Evolutionary conservation across 2,329 filamentous ascomycete species (phyloP), one percentile per base, ranked within the genome.

Genomic region (Stemphylium vesicarium): DNA sequence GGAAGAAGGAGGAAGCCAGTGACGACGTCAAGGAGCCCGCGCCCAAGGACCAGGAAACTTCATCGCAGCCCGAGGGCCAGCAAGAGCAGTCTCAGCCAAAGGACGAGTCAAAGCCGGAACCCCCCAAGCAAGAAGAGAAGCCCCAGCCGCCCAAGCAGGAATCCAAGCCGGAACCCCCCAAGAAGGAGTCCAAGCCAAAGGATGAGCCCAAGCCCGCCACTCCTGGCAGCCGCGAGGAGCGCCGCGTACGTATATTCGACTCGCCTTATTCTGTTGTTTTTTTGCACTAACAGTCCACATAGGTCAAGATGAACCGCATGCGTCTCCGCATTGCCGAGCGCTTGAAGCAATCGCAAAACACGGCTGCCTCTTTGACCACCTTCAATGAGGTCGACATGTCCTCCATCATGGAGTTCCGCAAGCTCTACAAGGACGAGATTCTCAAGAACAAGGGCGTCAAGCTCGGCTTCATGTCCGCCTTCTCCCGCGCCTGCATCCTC

Each of bases 301-400:
- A 95, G 91, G 92, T 98, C 71, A 99, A 99, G 85, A 99, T 99
- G 95, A 98, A 98, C 83, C 92, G 95, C 63, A 99, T 99, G 95
- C 92, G 95, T 64, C 86, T 98, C 58, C 89, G 95, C 59, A 99
- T 98, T 67, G 92, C 95, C 45, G 95, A 99, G 82, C 92, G 95
- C 67, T 85, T 99, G 63, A 99, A 99, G 86, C 95, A 99, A 77
- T 98, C 95, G 16, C 95, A 99, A 77, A 99, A 99, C 81, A 98
- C 95, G 1, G 94, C 95, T 45, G 95, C 95, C 39, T 96, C 95
- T 4, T 84, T 99, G 48, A 98, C 95, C 42, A 99, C 95, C 22
- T 99, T 99, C 85, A 97, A 99, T 78, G 94, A 98, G 79, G 95
- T 99, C 58, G 95, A 99, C 77, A 99, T 99, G 95, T 96, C 94